These are phyloP conservation scores for Mrakia frigida DNA, from an alignment of 768 basidiomycete genomes.

Conservation along the genomic window DNA sequence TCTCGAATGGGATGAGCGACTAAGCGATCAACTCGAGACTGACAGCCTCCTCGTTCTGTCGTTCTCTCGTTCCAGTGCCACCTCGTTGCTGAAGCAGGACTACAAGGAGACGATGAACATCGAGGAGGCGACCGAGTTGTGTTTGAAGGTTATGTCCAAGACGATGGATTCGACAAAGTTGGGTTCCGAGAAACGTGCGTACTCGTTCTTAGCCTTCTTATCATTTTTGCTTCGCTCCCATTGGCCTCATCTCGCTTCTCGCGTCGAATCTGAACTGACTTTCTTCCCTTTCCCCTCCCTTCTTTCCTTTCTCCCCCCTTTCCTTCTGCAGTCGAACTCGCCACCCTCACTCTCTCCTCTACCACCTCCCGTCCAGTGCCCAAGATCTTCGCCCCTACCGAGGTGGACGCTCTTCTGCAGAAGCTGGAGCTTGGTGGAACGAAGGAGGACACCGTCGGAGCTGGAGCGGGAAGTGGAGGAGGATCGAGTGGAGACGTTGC, in stretches of 20 bases:
- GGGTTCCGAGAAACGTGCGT: conserved; percentile 89
- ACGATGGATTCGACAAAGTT: conserved; percentile 98
- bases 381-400: conserved; percentile 82
- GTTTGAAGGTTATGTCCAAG: conserved; percentile 94
- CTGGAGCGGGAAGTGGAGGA: conserved; percentile 42
- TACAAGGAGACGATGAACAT: conserved; percentile 91
- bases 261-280: neutral
- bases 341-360: conserved; percentile 81
- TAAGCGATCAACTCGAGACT: neutral
- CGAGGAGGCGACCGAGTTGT: conserved; percentile 77
- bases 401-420: conserved; percentile 76
- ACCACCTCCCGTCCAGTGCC: conserved; percentile 71
- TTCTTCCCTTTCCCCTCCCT: neutral
- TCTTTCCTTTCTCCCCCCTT: neutral
- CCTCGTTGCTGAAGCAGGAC: conserved; percentile 92
- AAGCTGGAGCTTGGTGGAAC: conserved; percentile 82
- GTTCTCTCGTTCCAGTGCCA: conserved; percentile 56
- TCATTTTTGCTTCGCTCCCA: neutral
- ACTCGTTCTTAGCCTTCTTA: neutral
- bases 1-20: neutral
- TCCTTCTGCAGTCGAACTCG: conserved; percentile 74
- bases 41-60: neutral
- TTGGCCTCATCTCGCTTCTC: neutral
- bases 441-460: conserved; percentile 52
- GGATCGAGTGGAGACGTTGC: conserved; percentile 34